Base-by-base conservation (phyloP, 1,284 basidiomycete species). In the Trametes polyzona region DNA sequence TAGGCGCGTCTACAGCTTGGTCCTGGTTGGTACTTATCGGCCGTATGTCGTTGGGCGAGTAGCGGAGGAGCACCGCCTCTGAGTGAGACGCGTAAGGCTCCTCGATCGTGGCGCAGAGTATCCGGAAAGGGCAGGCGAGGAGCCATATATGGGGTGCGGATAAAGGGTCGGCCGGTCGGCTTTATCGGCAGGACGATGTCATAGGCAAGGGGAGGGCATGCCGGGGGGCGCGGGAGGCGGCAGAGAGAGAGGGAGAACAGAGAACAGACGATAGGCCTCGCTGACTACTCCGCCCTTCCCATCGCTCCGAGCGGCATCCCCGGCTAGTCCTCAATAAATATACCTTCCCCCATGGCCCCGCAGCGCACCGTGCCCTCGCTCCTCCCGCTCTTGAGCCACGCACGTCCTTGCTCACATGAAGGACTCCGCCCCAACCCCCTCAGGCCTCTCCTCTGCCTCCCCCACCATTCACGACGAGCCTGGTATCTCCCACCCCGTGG, bases 401-500 rank as follows among this genome's bases (percentile, higher is more conserved):
- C 16, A 17, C n/a, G 26, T 43, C 14, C 27, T 46, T 23, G 26
- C 27, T 14, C 24, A 26, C 23, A 55, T 55, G 40, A 27, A 44
- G 23, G 24, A 42, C 42, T 47, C 12, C 40, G n/a, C 19, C 27
- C 9, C 32, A 16, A 40, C 9, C 17, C 37, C 30, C 3, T 55
- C 61, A 8, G 39, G 33, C 33, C 21, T 48, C 29, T 40, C 57
- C 4, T 63, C 62, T 1, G 51, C 58, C 1, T 47, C 58, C 0
- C 62, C 62, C 29, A 63, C 62, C 21, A 36, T 61, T 1, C 59
- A 57, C 17, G 59, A 61, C 21, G 54, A 58, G 26, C 59, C 57
- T 3, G 57, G 54, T 21, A 47, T 58, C 26, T 47, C 53, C 32
- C 48, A 27, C 14, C 53, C 61, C 6, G 39, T 55, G 16, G 50